These are phyloP conservation scores for Phytopythium helicoides DNA, from an alignment of 352 stramenopile genomes.

Conservation along the genomic window DNA sequence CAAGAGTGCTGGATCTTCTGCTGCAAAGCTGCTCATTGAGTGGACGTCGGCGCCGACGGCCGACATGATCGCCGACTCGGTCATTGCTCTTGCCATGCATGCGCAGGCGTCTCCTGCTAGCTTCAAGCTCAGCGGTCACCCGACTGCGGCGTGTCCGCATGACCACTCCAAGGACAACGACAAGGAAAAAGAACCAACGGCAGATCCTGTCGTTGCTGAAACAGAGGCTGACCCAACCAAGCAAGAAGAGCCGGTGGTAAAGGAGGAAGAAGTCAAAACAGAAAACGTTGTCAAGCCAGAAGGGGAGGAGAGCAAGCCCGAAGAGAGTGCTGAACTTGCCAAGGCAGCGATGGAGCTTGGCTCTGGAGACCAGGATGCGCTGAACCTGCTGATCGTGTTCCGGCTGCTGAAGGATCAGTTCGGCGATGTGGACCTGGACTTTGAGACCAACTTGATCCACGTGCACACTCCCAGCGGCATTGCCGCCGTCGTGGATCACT, in stretches of 20 bases:
- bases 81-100: constrained; percentile 96
- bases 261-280: constrained; percentile 16
- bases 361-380: constrained; percentile 67
- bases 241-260: constrained; percentile 10
- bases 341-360: constrained; percentile 67
- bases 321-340: constrained; percentile 27
- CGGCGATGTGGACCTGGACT: constrained; percentile 80
- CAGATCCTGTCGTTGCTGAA: constrained; percentile 11
- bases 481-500: constrained; percentile 61
- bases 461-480: constrained; percentile 77
- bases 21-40: constrained; percentile 60
- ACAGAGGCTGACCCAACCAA: constrained; percentile 9
- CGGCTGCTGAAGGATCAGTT: constrained; percentile 86
- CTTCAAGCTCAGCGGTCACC: constrained; percentile 79
- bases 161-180: constrained; percentile 65
- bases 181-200: constrained; percentile 5
- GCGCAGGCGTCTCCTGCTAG: constrained; percentile 77
- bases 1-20: constrained; percentile 18
- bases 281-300: constrained; percentile 22
- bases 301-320: constrained; percentile 6
- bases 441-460: constrained; percentile 88
- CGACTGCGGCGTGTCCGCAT: constrained; percentile 71
- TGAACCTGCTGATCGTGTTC: constrained; percentile 85
- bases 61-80: constrained; percentile 95
- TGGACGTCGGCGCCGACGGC: constrained; percentile 92